These are phyloP conservation scores for Neofusicoccum laricinum DNA, from an alignment of 2,329 filamentous ascomycete genomes.

Conservation along the genomic window DNA sequence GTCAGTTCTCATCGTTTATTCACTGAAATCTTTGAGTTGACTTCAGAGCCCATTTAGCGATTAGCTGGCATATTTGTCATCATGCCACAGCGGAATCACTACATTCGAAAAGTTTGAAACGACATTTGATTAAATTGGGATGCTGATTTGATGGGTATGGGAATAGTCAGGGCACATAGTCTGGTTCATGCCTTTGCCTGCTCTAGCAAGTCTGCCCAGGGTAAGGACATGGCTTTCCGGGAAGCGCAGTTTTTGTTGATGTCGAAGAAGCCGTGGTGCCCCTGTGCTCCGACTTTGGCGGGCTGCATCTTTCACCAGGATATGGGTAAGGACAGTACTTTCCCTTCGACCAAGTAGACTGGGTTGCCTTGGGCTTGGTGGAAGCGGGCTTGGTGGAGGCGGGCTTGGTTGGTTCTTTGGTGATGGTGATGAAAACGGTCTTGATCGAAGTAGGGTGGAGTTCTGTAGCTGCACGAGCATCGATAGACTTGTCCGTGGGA, in stretches of 20 bases:
- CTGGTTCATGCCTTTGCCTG: neutral
- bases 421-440: neutral
- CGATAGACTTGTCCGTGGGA: neutral
- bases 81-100: too few species aligned
- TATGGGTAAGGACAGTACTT: constrained; percentile 9
- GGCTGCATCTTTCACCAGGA: neutral
- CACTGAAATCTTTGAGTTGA: too few species aligned
- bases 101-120: too few species aligned
- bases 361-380: neutral
- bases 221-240: neutral
- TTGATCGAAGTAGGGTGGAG: neutral
- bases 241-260: neutral
- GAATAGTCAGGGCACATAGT: too few species aligned
- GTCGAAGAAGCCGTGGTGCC: neutral
- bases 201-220: neutral
- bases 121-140: too few species aligned
- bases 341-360: neutral
- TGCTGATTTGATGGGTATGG: too few species aligned
- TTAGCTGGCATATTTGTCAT: too few species aligned
- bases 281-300: neutral
- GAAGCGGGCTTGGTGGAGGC: neutral
- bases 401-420: neutral
- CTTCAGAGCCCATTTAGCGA: too few species aligned
- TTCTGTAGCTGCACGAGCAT: neutral
- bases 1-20: too few species aligned